Base-by-base conservation (phyloP, 768 basidiomycete genomes). In the Lactarius psammicola region DNA sequence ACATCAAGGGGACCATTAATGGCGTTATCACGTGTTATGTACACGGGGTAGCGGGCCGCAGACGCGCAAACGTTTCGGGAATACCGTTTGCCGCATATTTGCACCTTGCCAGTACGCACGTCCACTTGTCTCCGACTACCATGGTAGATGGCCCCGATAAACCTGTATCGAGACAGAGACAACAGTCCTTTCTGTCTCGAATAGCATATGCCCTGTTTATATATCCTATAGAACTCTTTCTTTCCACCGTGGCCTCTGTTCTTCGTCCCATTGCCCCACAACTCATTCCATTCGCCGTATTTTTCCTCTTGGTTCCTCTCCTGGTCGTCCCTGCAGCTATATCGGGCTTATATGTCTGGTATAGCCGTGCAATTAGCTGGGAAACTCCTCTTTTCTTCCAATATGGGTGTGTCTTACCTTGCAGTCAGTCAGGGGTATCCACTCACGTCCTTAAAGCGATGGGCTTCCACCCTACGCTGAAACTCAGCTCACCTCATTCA, bases 341-440 rank as follows among this genome's bases (percentile, higher is more conserved):
- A 66, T 87, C 91, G 10, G 92, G 92, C 3, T 86, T 83, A 78
- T 75, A 86, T 58, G 89, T 94, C 4, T 92, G 91, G 89, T 85
- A 78, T 68, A 88, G 78, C 69, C 79, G 86, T 5, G 87, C 90
- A 15, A 82, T 85, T 6, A 81, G 84, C 36, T 94, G 92, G 92
- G 80, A 87, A 65, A 75, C 82, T 13, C 82, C 86, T 17, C 66
- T 92, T 26, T 85, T 86, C 73, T 79, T 94, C 23, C 90, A 92
- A 78, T 94, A 93, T 69, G 92, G 92, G 92, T 92, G 74, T 44
- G 85, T 73, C 23, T 38, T 18, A n/a, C 31, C 26, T 30, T 36
- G 28, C 13, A 6, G 6, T 42, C 33, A 9, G 36, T 13, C 46
- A 31, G n/a, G 55, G 30, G 18, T 17, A 42, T 60, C 36, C 34